A percentile compares a stretch with the other conserved stretches of the same genome.
phyloP scores from a whole-genome alignment of 129 eudicot species.

The Artemisia argyi region DNA sequence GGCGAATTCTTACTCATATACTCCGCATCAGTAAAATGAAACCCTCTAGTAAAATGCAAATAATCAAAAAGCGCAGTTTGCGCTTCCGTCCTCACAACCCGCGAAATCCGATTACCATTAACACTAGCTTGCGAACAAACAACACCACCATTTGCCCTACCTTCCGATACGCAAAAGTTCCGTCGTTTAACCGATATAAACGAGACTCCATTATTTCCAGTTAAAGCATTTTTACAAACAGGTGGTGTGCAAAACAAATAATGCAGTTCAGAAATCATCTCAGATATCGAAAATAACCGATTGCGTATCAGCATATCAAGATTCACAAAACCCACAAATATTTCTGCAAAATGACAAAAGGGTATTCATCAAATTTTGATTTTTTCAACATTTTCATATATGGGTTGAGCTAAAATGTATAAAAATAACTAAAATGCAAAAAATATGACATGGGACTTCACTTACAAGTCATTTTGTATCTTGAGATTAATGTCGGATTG shows the following conservation, averaged over 20 bases:
- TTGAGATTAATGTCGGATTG: constrained; percentile 1
- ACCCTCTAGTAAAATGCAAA: constrained; percentile 69
- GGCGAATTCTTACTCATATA: constrained; percentile 81
- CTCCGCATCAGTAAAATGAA: constrained; percentile 62
- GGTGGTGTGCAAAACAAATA: constrained; percentile 26
- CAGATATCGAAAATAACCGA: constrained; percentile 27
- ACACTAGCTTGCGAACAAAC: constrained; percentile 29
- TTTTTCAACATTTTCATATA: not conserved
- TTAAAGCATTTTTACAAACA: constrained; percentile 35
- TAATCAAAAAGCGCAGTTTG: constrained; percentile 77
- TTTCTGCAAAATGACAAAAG: constrained; percentile 26
- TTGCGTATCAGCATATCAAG: constrained; percentile 51
- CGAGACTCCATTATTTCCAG: constrained; percentile 7
- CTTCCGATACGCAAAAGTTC: constrained; percentile 37
- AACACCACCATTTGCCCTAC: constrained; percentile 14
- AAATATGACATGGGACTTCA: not conserved
- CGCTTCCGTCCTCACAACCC: constrained; percentile 58
- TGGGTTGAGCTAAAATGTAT: constrained; percentile 9
- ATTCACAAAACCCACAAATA: constrained; percentile 19
- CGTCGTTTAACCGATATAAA: constrained; percentile 17
- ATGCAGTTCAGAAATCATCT: constrained; percentile 53
- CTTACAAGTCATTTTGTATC: constrained; percentile 30
- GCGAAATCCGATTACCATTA: constrained; percentile 32
- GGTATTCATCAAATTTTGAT: constrained; percentile 4
- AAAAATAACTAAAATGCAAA: constrained; percentile 1